Evolutionary conservation across 106 monocot species (phyloP).

Genomic region (Phalaenopsis aphrodite): DNA sequence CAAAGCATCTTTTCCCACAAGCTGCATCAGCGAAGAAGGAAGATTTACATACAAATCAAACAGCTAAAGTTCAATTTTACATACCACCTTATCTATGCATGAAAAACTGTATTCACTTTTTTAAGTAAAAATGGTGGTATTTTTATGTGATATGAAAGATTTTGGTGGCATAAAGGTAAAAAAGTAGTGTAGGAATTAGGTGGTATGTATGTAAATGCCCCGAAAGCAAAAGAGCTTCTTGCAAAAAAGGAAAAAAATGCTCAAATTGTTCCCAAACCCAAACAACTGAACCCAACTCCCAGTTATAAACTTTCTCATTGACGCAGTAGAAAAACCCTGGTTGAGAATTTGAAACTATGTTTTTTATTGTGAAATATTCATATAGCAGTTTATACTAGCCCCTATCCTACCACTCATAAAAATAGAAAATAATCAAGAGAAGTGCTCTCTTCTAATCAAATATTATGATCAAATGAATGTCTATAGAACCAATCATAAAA

Average conservation of each 20-base stretch:
- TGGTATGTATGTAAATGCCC: no score
- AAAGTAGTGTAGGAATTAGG: no score
- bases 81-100: no score
- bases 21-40: conserved; percentile 24
- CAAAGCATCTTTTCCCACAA: conserved; percentile 98
- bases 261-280: neutral
- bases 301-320: neutral
- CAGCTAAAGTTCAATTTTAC: neutral
- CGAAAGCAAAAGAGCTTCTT: no score
- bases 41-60: neutral
- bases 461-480: neutral
- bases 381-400: neutral
- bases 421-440: neutral
- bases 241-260: neutral
- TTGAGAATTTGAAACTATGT: neutral
- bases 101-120: no score
- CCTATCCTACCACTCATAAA: neutral
- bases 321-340: neutral
- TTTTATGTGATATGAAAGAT: no score
- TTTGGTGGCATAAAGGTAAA: no score
- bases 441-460: neutral
- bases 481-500: no score
- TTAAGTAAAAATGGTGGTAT: no score
- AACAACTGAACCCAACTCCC: neutral
- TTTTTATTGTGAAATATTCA: neutral